phyloP scores from a whole-genome alignment of 495 filamentous ascomycete species.

The Recurvomyces mirabilis region DNA sequence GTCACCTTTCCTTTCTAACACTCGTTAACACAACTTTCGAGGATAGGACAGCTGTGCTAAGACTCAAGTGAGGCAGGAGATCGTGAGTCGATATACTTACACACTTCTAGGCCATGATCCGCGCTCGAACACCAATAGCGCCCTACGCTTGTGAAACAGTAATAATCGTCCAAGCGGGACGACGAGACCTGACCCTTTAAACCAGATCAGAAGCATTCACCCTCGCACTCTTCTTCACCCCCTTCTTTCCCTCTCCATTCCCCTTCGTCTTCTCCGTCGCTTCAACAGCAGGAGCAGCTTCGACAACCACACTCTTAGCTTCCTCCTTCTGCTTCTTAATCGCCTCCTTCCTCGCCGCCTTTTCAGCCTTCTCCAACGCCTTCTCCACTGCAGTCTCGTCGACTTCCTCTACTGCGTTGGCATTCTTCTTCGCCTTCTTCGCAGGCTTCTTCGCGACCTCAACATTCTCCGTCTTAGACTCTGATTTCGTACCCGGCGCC shows the following conservation, averaged over 20 bases:
- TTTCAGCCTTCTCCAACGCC: constrained; percentile 21
- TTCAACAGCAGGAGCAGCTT: neutral
- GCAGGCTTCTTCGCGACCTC: constrained; percentile 32
- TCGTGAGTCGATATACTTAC: too few relatives aligned
- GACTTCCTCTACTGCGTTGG: constrained; percentile 24
- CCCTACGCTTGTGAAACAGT: too few relatives aligned
- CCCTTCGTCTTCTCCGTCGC: neutral
- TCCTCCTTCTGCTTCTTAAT: constrained; percentile 39
- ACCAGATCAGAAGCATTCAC: constrained; percentile 9
- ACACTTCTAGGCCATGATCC: too few relatives aligned
- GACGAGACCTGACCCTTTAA: too few relatives aligned
- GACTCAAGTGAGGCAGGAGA: too few relatives aligned
- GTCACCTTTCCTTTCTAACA: too few relatives aligned
- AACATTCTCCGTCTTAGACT: neutral
- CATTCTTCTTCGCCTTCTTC: constrained; percentile 30
- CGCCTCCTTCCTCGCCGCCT: constrained; percentile 32
- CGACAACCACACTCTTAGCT: constrained; percentile 29
- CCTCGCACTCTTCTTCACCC: constrained; percentile 3
- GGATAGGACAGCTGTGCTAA: too few relatives aligned
- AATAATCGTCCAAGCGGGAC: too few relatives aligned
- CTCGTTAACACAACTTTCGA: too few relatives aligned
- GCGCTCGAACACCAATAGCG: too few relatives aligned
- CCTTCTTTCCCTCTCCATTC: constrained; percentile 4
- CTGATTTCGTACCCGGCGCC: neutral
- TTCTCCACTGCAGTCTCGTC: constrained; percentile 41